These are phyloP conservation scores for Xylaria scruposa DNA, from an alignment of 495 filamentous ascomycete genomes.

Conservation along the genomic window DNA sequence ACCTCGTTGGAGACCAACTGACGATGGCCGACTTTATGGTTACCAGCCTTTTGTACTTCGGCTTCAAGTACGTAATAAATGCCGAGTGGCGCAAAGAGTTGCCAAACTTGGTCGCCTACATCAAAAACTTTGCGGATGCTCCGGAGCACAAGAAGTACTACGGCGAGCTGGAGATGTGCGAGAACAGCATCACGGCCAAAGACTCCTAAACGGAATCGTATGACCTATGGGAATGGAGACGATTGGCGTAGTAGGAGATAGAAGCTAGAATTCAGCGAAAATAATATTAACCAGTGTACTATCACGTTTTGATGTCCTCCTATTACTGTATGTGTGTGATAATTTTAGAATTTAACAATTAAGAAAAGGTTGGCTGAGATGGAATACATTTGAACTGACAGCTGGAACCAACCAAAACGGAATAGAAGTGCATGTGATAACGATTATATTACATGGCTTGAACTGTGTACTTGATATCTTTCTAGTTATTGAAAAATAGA, in stretches of 20 bases:
- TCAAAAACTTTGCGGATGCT: slow-evolving; percentile 48
- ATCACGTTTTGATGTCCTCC: not conserved
- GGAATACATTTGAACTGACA: not conserved
- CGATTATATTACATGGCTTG: not conserved
- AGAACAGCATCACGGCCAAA: slow-evolving; percentile 39
- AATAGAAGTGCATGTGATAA: not conserved
- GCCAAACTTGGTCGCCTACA: slow-evolving; percentile 54
- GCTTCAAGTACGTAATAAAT: slow-evolving; percentile 54
- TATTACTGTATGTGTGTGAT: too few species aligned
- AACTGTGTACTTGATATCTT: not conserved
- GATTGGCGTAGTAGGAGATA: slow-evolving; percentile 27
- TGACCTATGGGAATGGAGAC: not conserved
- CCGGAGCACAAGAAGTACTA: slow-evolving; percentile 60
- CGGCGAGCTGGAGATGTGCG: slow-evolving; percentile 52
- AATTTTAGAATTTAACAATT: not conserved
- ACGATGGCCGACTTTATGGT: slow-evolving; percentile 64
- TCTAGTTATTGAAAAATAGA: too few species aligned
- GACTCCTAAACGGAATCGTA: not conserved
- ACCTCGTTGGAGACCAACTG: slow-evolving; percentile 56
- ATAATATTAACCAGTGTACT: not conserved
- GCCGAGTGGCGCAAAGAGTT: slow-evolving; percentile 55
- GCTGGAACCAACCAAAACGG: not conserved
- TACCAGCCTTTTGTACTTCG: slow-evolving; percentile 47
- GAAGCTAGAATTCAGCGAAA: not conserved
- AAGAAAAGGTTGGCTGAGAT: not conserved